Evolutionary conservation across 1,284 basidiomycete genomes (phyloP).

Genomic region (Xanthoconium separans): DNA sequence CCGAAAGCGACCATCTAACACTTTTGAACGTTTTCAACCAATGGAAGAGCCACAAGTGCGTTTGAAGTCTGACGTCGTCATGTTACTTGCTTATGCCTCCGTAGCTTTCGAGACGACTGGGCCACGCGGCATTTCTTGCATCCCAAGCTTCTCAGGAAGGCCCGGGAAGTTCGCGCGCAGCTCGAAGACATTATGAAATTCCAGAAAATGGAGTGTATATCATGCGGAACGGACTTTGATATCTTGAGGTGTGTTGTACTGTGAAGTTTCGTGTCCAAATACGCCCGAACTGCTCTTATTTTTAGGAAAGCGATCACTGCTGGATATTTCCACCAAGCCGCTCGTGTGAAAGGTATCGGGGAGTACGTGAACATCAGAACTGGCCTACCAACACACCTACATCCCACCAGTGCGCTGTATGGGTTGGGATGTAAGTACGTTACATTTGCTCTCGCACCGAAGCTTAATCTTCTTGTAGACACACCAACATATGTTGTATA

Average conservation of each 20-base stretch:
- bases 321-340: conserved; percentile 99
- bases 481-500: conserved; percentile 97
- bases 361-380: conserved; percentile 98
- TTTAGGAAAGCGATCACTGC: conserved; percentile 93
- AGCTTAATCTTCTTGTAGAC: conserved; percentile 47
- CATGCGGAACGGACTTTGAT: conserved; percentile 95
- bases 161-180: conserved; percentile 94
- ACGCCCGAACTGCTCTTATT: conserved; percentile 1
- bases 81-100: conserved; percentile 3
- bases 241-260: conserved; percentile 64
- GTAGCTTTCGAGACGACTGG: conserved; percentile 90
- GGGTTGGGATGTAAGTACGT: conserved; percentile 83
- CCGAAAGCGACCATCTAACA: conserved; percentile 96
- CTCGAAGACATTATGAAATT: conserved; percentile 98
- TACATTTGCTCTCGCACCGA: no score
- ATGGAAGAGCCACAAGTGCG: conserved; percentile 93
- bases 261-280: background rate
- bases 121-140: conserved; percentile 93
- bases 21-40: conserved; percentile 96
- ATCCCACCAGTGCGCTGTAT: conserved; percentile 96
- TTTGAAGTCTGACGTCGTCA: conserved; percentile 8
- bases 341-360: conserved; percentile 96
- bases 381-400: conserved; percentile 89
- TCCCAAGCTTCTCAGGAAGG: conserved; percentile 93
- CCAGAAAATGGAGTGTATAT: conserved; percentile 91